phyloP scores from a whole-genome alignment of 2,329 filamentous ascomycete genomes.

The Pyricularia pennisetigena region DNA sequence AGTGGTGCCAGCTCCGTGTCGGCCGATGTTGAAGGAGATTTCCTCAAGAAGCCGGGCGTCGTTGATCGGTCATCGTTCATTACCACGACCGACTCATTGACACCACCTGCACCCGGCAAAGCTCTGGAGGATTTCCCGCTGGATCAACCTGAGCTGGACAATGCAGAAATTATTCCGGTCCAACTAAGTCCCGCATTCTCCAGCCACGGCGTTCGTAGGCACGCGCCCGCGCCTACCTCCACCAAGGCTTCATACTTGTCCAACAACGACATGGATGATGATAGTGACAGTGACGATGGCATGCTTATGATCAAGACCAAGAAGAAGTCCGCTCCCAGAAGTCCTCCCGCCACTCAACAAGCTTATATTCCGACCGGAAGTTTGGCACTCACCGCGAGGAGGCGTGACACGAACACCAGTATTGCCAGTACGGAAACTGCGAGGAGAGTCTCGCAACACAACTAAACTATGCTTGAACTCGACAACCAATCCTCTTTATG shows the following conservation, averaged over 20 bases:
- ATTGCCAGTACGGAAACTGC: conserved; percentile 54
- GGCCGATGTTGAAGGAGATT: conserved; percentile 51
- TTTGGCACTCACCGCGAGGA: conserved; percentile 20
- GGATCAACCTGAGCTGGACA: conserved; percentile 20
- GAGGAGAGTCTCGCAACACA: conserved; percentile 35
- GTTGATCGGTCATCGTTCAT: conserved; percentile 34
- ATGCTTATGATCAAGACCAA: conserved; percentile 43
- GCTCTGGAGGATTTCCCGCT: conserved; percentile 35
- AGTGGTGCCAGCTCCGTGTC: conserved; percentile 57
- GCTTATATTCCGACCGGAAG: conserved; percentile 13
- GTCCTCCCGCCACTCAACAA: neutral
- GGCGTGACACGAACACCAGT: conserved; percentile 49
- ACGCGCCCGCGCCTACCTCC: neutral
- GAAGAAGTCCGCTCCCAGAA: conserved; percentile 18
- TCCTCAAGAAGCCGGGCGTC: conserved; percentile 38
- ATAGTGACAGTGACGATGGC: conserved; percentile 45
- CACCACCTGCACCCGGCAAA: conserved; percentile 40
- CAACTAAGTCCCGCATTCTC: conserved; percentile 9
- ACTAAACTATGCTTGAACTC: neutral
- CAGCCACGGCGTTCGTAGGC: neutral
- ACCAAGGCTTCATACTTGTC: neutral
- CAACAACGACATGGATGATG: conserved; percentile 30
- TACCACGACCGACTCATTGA: conserved; percentile 43
- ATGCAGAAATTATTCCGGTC: conserved; percentile 16
- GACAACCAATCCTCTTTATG: neutral